These are phyloP conservation scores for Psilocybe cubensis DNA, from an alignment of 768 basidiomycete genomes.

Conservation along the genomic window DNA sequence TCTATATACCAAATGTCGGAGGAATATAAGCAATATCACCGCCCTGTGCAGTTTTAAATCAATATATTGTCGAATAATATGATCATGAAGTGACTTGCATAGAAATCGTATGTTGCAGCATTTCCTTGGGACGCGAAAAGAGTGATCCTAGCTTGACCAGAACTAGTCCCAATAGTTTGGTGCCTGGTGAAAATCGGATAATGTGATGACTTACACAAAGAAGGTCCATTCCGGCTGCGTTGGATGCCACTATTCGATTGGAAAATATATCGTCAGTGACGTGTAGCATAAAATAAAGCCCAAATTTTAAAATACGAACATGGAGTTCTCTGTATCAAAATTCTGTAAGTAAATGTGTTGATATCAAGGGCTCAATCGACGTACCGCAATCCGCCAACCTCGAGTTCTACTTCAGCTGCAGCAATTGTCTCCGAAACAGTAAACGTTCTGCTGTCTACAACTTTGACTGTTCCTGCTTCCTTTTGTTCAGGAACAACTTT, in stretches of 20 bases:
- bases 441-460: slow-evolving; percentile 61
- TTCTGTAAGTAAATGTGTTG: background rate
- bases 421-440: slow-evolving; percentile 54
- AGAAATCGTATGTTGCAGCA: slow-evolving; percentile 64
- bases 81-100: slow-evolving; percentile 33
- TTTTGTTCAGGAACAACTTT: slow-evolving; percentile 43
- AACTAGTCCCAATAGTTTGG: slow-evolving; percentile 32
- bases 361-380: background rate
- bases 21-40: slow-evolving; percentile 46
- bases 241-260: slow-evolving; percentile 69
- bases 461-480: slow-evolving; percentile 61
- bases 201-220: slow-evolving; percentile 44
- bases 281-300: background rate
- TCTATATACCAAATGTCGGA: slow-evolving; percentile 34
- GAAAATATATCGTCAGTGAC: background rate
- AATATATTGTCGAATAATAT: background rate
- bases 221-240: slow-evolving; percentile 70
- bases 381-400: slow-evolving; percentile 64
- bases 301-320: slow-evolving; percentile 32
- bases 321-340: slow-evolving; percentile 50
- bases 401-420: slow-evolving; percentile 59
- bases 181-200: background rate
- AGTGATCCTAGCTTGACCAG: slow-evolving; percentile 59
- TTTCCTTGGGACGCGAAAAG: slow-evolving; percentile 61
- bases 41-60: slow-evolving; percentile 21